Percentiles rank a stretch among this genome's conserved stretches.
Conservation (phyloP, 2,329 filamentous ascomycete genomes). For the Xylariaceae sp. region DNA sequence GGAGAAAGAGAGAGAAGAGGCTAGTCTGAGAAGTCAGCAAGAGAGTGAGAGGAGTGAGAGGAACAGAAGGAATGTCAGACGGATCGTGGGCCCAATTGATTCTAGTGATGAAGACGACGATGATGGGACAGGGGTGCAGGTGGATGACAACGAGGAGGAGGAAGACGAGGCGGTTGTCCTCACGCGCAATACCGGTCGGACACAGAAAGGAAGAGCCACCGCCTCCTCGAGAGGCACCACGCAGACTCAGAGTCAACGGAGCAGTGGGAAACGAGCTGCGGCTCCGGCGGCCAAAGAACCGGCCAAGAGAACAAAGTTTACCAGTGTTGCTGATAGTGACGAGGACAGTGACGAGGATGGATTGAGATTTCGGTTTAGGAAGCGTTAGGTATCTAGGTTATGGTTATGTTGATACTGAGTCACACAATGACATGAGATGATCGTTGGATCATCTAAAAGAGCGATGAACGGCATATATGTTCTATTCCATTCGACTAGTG, state of each 20-base stretch:
- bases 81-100: conserved; percentile 14
- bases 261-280: conserved; percentile 33
- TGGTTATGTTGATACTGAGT: too few relatives aligned
- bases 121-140: conserved; percentile 17
- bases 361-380: conserved; percentile 55
- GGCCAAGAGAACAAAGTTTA: conserved; percentile 34
- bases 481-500: too few relatives aligned
- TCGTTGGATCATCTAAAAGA: too few relatives aligned
- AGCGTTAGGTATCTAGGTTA: conserved; percentile 28
- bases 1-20: conserved; percentile 28
- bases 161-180: conserved; percentile 17
- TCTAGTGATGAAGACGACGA: conserved; percentile 15
- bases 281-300: conserved; percentile 35
- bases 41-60: conserved; percentile 11
- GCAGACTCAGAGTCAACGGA: conserved; percentile 23
- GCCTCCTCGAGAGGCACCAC: conserved; percentile 32
- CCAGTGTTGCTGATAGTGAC: conserved; percentile 27
- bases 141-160: conserved; percentile 25
- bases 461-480: too few relatives aligned
- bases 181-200: conserved; percentile 5
- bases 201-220: conserved; percentile 21
- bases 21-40: conserved; percentile 1
- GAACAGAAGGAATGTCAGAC: conserved; percentile 22
- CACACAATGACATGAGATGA: too few relatives aligned
- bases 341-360: conserved; percentile 54